Percentiles rank a stretch among this genome's conserved stretches.
phyloP scores from a whole-genome alignment of 345 rosid species.

The Kandelia obovata region DNA sequence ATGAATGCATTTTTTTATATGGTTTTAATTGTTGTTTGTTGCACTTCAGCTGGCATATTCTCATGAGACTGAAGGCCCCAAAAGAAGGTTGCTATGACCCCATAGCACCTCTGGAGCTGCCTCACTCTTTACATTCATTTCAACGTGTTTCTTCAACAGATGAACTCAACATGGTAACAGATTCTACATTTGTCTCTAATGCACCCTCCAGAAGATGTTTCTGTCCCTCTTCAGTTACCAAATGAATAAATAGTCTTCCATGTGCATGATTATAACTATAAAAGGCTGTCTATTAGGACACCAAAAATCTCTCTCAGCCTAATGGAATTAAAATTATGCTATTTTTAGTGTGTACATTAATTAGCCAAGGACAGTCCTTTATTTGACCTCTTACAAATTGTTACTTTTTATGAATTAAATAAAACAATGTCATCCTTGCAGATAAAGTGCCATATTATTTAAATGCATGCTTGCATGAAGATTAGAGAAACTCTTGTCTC shows the following conservation, averaged over 20 bases:
- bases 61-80: constrained; percentile 84
- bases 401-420: background rate
- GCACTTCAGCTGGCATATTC: constrained; percentile 75
- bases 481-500: background rate
- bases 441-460: background rate
- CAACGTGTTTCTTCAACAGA: constrained; percentile 72
- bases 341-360: background rate
- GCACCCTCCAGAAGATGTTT: background rate
- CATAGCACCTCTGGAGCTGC: constrained; percentile 88
- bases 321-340: background rate
- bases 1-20: background rate
- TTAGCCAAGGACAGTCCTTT: background rate
- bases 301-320: background rate
- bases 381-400: background rate
- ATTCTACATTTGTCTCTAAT: background rate
- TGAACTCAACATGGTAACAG: constrained; percentile 55
- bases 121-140: constrained; percentile 92
- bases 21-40: background rate
- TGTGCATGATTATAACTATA: background rate
- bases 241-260: background rate
- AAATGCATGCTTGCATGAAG: background rate
- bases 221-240: background rate
- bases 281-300: background rate
- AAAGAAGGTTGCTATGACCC: constrained; percentile 80
- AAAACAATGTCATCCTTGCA: background rate